These are phyloP conservation scores for Ascochyta rabiei DNA, from an alignment of 2,329 filamentous ascomycete genomes.

Conservation along the genomic window DNA sequence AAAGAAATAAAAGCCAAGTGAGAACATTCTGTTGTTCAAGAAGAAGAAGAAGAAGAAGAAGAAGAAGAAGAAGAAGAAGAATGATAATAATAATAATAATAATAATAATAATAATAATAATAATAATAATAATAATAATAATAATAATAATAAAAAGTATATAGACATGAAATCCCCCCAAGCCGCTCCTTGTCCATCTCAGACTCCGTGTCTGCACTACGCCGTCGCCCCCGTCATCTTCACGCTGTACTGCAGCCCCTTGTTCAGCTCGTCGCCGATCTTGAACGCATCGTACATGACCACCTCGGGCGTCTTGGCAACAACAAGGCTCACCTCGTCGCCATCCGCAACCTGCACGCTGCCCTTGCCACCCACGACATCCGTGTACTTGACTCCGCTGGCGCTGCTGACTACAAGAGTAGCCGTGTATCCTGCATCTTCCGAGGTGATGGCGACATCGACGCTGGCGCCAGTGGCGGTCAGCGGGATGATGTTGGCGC, in stretches of 20 bases:
- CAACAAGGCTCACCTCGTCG: constrained; percentile 18
- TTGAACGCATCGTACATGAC: constrained; percentile 20
- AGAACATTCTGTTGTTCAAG: too few relatives aligned
- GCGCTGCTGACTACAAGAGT: constrained; percentile 16
- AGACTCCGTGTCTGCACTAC: background rate
- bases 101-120: too few relatives aligned
- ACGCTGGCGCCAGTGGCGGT: constrained; percentile 39
- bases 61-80: too few relatives aligned
- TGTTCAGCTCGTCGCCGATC: constrained; percentile 13
- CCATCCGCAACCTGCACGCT: constrained; percentile 6
- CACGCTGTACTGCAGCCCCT: constrained; percentile 19
- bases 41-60: too few relatives aligned
- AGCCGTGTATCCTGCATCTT: constrained; percentile 13
- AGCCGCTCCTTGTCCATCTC: too few relatives aligned
- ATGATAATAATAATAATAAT: too few relatives aligned
- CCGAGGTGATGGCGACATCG: constrained; percentile 13
- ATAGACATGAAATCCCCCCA: too few relatives aligned
- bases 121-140: too few relatives aligned
- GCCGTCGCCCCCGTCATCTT: constrained; percentile 17
- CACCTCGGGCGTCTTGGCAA: constrained; percentile 23
- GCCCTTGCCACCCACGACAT: constrained; percentile 18
- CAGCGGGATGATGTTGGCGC: constrained; percentile 57
- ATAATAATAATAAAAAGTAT: too few relatives aligned
- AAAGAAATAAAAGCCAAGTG: too few relatives aligned
- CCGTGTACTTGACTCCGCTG: constrained; percentile 14